phyloP scores from a whole-genome alignment of 495 filamentous ascomycete genomes.

The Copromyces sp. region DNA sequence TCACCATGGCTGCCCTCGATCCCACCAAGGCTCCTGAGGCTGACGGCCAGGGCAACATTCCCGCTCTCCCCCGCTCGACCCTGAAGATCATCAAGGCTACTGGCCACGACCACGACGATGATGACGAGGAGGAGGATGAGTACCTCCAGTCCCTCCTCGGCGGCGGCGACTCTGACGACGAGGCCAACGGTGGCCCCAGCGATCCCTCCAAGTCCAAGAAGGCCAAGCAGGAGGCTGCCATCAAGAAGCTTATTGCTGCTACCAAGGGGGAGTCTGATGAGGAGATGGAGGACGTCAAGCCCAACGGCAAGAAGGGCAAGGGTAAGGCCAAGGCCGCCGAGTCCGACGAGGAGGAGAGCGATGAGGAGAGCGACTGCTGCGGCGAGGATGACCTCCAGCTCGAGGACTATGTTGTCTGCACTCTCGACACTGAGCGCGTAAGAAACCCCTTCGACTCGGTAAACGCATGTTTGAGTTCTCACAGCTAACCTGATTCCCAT shows the following conservation, averaged over 20 bases:
- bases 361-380: slow-evolving; percentile 38
- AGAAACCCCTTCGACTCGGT: slow-evolving; percentile 4
- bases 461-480: neutral
- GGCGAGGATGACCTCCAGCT: slow-evolving; percentile 57
- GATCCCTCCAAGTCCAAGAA: slow-evolving; percentile 82
- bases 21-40: slow-evolving; percentile 65
- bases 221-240: slow-evolving; percentile 57
- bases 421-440: slow-evolving; percentile 66
- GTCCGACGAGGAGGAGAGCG: slow-evolving; percentile 45
- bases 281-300: slow-evolving; percentile 53
- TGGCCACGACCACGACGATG: slow-evolving; percentile 41
- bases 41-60: slow-evolving; percentile 50
- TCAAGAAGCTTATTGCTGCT: slow-evolving; percentile 61
- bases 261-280: slow-evolving; percentile 47
- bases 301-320: slow-evolving; percentile 39
- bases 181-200: slow-evolving; percentile 79
- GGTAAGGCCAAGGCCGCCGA: slow-evolving; percentile 70
- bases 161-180: slow-evolving; percentile 52
- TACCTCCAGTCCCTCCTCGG: slow-evolving; percentile 42
- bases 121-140: slow-evolving; percentile 50
- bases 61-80: slow-evolving; percentile 61
- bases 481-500: neutral
- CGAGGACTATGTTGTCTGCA: slow-evolving; percentile 88
- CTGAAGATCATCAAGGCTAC: slow-evolving; percentile 76
- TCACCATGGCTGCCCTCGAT: slow-evolving; percentile 98